Evolutionary conservation across 2,329 filamentous ascomycete genomes (phyloP), one percentile per base, ranked within the genome.

Genomic region (Alternaria longipes): DNA sequence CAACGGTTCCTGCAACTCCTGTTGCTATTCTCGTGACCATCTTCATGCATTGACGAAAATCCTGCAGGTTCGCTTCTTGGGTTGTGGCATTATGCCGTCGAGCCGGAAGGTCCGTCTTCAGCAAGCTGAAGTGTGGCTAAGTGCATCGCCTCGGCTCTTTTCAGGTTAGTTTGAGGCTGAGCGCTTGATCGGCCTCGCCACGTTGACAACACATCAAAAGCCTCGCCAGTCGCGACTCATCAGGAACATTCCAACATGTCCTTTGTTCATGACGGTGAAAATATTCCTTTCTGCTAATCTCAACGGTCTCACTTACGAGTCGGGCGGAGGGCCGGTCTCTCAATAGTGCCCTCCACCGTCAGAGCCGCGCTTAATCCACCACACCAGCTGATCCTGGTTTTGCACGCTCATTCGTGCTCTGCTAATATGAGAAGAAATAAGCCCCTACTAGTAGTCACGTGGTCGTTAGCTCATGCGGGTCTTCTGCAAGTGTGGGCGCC

Each of bases 171-270:
- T 16, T 72, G 76, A 76, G 75, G 76, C 76, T 78, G 74, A 69
- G 75, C 59, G 44, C 38, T 49, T 46, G 67, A 70, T 72, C 70
- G 47, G 46, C 64, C 61, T 74, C 70, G 73, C 73, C 72, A 74
- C 71, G 61, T 55, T 70, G 72, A 70, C 73, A 75, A 66, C 73
- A 65, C 73, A 75, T 74, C 68, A 70, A 71, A 65, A 64, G 56
- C 59, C 58, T 60, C 61, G 61, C 56, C 63, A 59, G 46, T 61
- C 59, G 54, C 64, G n/a, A 61, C 54, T 62, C 52, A 59, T 41
- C 28, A 49, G 34, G 32, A 52, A 26, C 16, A 32, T 55, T 44
- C 54, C 55, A 56, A 49, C 34, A 30, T 46, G n/a, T 44, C 50
- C 46, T 50, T 60, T 40, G 45, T 60, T 46, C 22, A 56, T 50